Base-by-base conservation (phyloP, 139 green algal genomes). In the Nannochloris sp. region DNA sequence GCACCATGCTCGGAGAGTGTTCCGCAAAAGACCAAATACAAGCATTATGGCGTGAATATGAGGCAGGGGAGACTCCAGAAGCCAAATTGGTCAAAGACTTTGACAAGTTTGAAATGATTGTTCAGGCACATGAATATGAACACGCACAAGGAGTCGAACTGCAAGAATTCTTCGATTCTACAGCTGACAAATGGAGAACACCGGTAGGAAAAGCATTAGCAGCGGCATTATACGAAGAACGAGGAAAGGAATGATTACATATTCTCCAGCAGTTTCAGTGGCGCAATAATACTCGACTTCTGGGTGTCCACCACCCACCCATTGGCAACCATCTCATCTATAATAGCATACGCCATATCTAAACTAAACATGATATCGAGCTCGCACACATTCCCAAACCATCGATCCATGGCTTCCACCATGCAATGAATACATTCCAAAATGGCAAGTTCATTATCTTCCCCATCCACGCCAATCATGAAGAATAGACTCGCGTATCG, bases 331-430 rank as follows among this genome's bases (percentile, higher is more conserved):
- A 95, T 94, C 64, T 96, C 89, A 61, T 96, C 90, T 61, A 96
- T 58, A 49, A 95, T 96, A 70, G 89, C 95, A 72, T 98, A 90
- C 28, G 93, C 91, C 78, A 86, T 89, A 20, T 95, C 88, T 30
- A 95, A 76, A 63, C 95, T 88, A 64, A 95, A 95, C 93, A 99
- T 98, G 67, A 99, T 96, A 69, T 99, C 87, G 48, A 95, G 79
- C 75, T 95, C 87, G 59, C 86, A 94, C 25, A 95, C 87, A 64
- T 94, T 93, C 59, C 75, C 79, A 65, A 94, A 94, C 67, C 84
- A 87, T 40, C 79, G 70, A 71, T 95, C 87, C 63, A 95, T 77
- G 16, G 85, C 88, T 56, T 89, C 82, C 14, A 92, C 83, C 75
- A 94, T 77, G 74, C 87, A 88, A 63, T 95, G 93, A 51, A 97